Evolutionary conservation across 768 basidiomycete genomes (phyloP).

Genomic region (Amyloporia xantha): DNA sequence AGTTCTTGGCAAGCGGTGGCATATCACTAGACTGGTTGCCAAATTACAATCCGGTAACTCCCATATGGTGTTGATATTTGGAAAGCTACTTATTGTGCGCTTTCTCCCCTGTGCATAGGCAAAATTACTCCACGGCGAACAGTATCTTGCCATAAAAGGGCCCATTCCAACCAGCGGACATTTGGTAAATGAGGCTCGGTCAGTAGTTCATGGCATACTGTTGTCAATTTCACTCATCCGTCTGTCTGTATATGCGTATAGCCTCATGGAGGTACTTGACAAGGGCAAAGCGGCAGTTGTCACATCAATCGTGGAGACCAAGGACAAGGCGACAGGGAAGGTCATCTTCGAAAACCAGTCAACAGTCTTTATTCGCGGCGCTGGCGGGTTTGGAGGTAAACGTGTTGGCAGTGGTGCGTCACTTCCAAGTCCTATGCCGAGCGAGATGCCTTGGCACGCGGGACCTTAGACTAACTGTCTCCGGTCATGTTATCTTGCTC

Average conservation of each 20-base stretch:
- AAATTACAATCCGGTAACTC: conserved; percentile 83
- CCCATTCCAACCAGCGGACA: conserved; percentile 83
- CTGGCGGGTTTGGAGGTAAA: conserved; percentile 95
- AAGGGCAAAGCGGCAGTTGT: conserved; percentile 94
- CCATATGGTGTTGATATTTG: background rate
- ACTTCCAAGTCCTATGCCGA: background rate
- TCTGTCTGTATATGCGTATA: conserved; percentile 21
- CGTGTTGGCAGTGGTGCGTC: conserved; percentile 70
- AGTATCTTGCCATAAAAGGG: conserved; percentile 82
- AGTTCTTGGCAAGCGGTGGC: conserved; percentile 66
- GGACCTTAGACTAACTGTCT: background rate
- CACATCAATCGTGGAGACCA: conserved; percentile 70
- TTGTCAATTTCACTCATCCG: background rate
- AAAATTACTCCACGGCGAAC: conserved; percentile 96
- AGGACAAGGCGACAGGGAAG: conserved; percentile 71
- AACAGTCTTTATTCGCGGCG: conserved; percentile 87
- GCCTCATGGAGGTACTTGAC: conserved; percentile 74
- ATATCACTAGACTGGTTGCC: conserved; percentile 83
- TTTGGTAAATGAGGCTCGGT: conserved; percentile 70
- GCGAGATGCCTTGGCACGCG: background rate
- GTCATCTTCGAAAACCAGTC: conserved; percentile 89
- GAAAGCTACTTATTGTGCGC: background rate
- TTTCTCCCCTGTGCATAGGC: conserved; percentile 45
- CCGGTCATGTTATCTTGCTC: background rate
- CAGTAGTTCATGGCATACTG: conserved; percentile 15